phyloP scores from a whole-genome alignment of 164 flowering plant species.

The Aristolochia californica region DNA sequence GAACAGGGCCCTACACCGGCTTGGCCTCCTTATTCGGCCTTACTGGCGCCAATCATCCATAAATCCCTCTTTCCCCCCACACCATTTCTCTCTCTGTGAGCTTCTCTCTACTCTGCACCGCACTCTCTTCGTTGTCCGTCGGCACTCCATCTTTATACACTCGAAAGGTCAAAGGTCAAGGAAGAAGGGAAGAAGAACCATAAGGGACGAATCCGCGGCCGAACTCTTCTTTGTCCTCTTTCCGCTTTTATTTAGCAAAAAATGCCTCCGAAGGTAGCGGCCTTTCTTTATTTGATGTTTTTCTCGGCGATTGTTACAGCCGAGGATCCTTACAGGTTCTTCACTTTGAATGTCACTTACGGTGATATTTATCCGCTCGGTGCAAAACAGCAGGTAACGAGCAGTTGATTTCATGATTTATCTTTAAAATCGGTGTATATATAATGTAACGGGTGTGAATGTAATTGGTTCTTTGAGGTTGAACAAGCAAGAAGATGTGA shows the following conservation, averaged over 20 bases:
- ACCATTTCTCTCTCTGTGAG: too few relatives aligned
- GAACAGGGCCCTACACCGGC: constrained; percentile 1
- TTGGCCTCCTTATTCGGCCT: not conserved
- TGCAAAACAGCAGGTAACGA: constrained; percentile 22
- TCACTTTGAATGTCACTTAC: constrained; percentile 27
- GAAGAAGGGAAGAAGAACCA: too few relatives aligned
- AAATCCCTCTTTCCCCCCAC: not conserved
- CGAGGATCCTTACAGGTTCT: constrained; percentile 28
- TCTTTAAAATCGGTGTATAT: not conserved
- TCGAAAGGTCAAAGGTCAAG: too few relatives aligned
- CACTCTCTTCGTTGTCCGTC: constrained; percentile 3
- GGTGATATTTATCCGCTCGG: constrained; percentile 27
- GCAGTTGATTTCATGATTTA: not conserved
- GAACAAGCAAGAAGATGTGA: too few relatives aligned
- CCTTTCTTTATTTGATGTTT: not conserved
- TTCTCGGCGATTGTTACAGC: not conserved
- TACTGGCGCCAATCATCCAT: constrained; percentile 1
- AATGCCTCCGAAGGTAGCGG: constrained; percentile 19
- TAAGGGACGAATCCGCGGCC: too few relatives aligned
- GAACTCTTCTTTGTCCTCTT: not conserved
- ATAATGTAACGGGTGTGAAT: not conserved
- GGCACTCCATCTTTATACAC: too few relatives aligned
- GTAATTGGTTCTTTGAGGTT: too few relatives aligned
- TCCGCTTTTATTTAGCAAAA: not conserved
- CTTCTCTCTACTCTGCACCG: not conserved